Evolutionary conservation across 306 rosid species (phyloP).

Genomic region (Vachellia collinsii): DNA sequence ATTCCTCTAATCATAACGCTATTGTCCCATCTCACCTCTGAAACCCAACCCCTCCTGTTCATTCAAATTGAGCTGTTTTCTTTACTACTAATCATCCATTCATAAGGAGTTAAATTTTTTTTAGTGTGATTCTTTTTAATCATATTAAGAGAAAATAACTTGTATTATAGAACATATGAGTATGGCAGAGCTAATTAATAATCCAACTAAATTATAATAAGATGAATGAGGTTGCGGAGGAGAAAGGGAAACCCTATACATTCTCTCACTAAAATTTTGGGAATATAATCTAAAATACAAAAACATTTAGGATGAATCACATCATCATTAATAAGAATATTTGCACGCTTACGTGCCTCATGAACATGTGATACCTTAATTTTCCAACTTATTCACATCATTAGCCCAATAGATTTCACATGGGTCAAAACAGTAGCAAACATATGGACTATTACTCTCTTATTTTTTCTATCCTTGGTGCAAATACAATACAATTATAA

Average conservation of each 20-base stretch:
- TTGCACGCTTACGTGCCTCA: neutral
- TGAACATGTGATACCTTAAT: neutral
- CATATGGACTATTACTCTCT: neutral
- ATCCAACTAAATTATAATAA: too few relatives aligned
- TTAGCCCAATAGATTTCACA: neutral
- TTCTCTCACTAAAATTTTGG: too few relatives aligned
- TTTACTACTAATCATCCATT: neutral
- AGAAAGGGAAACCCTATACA: too few relatives aligned
- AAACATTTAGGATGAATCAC: neutral
- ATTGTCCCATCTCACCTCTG: neutral
- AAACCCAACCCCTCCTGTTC: neutral
- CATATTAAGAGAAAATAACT: too few relatives aligned
- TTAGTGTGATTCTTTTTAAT: neutral
- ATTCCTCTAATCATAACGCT: slow-evolving; percentile 30
- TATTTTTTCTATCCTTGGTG: too few relatives aligned
- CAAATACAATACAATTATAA: neutral
- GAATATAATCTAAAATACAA: too few relatives aligned
- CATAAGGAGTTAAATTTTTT: neutral
- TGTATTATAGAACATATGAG: too few relatives aligned
- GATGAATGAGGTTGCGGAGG: too few relatives aligned
- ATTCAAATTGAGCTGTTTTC: neutral
- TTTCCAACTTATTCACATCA: neutral
- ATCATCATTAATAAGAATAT: neutral
- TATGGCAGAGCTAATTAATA: too few relatives aligned
- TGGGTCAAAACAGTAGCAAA: neutral